phyloP scores from a whole-genome alignment of 345 rosid species.

The Hibiscus mutabilis region DNA sequence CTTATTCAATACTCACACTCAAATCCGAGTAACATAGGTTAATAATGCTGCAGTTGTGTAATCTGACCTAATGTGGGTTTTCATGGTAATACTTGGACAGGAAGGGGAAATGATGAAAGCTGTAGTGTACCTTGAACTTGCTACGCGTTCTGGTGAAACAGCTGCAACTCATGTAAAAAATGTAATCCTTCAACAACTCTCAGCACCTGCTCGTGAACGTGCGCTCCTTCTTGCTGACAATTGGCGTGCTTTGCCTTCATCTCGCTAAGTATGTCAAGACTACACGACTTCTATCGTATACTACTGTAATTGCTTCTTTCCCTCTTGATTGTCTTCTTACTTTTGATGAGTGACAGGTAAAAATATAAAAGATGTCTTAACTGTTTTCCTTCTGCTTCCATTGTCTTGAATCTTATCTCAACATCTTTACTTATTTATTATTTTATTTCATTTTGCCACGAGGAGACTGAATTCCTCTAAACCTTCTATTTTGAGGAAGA shows the following conservation, averaged over 20 bases:
- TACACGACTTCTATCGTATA: neutral
- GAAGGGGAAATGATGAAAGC: slow-evolving; percentile 78
- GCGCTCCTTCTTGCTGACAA: slow-evolving; percentile 49
- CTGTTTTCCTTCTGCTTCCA: neutral
- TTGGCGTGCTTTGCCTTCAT: slow-evolving; percentile 52
- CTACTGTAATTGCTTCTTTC: neutral
- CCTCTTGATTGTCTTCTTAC: neutral
- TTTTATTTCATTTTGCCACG: neutral
- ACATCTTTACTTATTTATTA: neutral
- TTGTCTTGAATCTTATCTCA: neutral
- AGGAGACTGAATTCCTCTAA: neutral
- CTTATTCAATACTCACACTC: no score
- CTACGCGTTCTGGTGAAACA: slow-evolving; percentile 79
- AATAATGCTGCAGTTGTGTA: neutral
- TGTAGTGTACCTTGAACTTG: slow-evolving; percentile 81
- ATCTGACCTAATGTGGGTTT: slow-evolving; percentile 6
- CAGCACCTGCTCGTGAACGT: slow-evolving; percentile 45
- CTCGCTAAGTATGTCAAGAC: slow-evolving; percentile 24
- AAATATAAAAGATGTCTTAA: neutral
- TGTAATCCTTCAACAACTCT: slow-evolving; percentile 62
- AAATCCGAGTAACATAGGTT: neutral
- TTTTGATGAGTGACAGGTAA: neutral
- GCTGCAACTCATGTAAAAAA: slow-evolving; percentile 69
- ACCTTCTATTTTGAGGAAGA: neutral
- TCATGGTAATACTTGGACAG: slow-evolving; percentile 34